A percentile compares a stretch with the other conserved stretches of the same genome.
Conservation (phyloP, 345 rosid genomes). For the Pistacia integerrima region DNA sequence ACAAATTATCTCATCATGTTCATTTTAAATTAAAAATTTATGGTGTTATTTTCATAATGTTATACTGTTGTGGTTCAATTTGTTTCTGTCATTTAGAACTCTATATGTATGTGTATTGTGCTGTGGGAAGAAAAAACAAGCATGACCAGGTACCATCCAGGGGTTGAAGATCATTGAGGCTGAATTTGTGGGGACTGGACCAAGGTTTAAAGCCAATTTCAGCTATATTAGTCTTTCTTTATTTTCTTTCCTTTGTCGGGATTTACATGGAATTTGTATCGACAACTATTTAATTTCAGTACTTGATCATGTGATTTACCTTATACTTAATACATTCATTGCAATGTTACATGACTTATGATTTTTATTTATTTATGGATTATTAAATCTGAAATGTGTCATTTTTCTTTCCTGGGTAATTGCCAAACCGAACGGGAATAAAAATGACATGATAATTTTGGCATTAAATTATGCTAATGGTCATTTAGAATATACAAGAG, state of each 20-base stretch:
- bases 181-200: neutral
- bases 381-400: no score
- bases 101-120: constrained; percentile 4
- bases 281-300: neutral
- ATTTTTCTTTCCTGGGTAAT: no score
- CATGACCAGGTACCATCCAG: constrained; percentile 7
- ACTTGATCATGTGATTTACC: constrained; percentile 5
- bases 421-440: no score
- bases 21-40: neutral
- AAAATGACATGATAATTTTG: no score
- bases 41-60: neutral
- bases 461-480: no score
- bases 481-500: no score
- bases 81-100: neutral
- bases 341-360: no score
- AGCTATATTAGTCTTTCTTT: neutral
- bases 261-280: constrained; percentile 9
- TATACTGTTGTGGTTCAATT: constrained; percentile 11
- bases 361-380: no score
- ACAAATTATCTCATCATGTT: neutral
- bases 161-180: neutral
- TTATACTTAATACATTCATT: neutral
- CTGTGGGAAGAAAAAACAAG: neutral
- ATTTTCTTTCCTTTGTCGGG: neutral
- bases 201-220: neutral